Evolutionary conservation across 495 filamentous ascomycete species (phyloP).

Genomic region (Penicillium herquei): DNA sequence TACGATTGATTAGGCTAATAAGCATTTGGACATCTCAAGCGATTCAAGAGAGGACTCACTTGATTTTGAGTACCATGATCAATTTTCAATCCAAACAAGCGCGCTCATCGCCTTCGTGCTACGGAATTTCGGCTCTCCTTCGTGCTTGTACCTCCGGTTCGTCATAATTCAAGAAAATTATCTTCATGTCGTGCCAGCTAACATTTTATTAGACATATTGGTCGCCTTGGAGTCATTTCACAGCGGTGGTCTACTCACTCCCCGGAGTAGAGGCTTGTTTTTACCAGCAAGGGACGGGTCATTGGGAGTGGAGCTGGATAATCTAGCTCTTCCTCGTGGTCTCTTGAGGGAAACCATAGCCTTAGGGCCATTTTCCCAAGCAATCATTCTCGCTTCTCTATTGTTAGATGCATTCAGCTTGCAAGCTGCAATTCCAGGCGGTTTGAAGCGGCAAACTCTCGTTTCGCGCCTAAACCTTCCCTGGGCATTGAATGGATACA

Average conservation of each 20-base stretch:
- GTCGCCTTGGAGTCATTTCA: conserved; percentile 28
- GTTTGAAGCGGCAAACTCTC: conserved; percentile 10
- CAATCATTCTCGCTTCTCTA: conserved; percentile 21
- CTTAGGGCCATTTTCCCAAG: conserved; percentile 26
- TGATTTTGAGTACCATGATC: conserved; percentile 33
- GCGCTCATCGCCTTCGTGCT: conserved; percentile 26
- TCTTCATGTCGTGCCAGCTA: conserved; percentile 3
- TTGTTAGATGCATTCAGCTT: conserved; percentile 34
- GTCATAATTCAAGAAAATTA: conserved; percentile 8
- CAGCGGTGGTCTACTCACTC: conserved; percentile 1
- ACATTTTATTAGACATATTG: conserved; percentile 35
- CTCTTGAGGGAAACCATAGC: conserved; percentile 23
- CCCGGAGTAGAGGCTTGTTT: conserved; percentile 12
- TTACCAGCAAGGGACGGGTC: conserved; percentile 30
- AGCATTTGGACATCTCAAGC: conserved; percentile 22
- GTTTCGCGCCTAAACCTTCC: conserved; percentile 32
- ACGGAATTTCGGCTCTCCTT: conserved; percentile 33
- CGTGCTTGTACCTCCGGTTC: conserved; percentile 37
- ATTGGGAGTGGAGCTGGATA: conserved; percentile 33
- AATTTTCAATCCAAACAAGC: conserved; percentile 35
- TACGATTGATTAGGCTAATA: conserved; percentile 37
- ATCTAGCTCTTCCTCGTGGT: conserved; percentile 29
- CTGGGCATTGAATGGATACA: conserved; percentile 37
- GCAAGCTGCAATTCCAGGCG: neutral
- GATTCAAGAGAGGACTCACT: conserved; percentile 29